phyloP scores from a whole-genome alignment of 139 green algal species.

The Mesotaenium endlicherianum region DNA sequence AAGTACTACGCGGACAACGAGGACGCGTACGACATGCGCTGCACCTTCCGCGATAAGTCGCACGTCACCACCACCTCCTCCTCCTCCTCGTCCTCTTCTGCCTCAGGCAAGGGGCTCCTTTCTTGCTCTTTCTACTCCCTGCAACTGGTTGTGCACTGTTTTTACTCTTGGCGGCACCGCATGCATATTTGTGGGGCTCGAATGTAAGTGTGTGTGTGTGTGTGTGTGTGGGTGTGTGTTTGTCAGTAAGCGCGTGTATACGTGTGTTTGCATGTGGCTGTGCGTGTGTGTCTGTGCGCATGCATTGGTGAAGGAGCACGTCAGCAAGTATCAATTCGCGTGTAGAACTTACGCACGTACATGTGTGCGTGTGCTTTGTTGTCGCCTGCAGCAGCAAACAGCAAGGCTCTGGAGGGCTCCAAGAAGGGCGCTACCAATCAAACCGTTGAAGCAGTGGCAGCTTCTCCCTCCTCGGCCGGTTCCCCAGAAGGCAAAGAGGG shows the following conservation, averaged over 20 bases:
- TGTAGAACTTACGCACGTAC: neutral
- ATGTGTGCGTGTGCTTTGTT: neutral
- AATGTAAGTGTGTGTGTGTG: neutral
- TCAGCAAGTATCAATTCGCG: neutral
- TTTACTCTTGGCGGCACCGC: no score
- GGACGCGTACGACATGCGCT: slow-evolving; percentile 94
- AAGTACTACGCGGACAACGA: slow-evolving; percentile 98
- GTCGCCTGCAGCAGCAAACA: no score
- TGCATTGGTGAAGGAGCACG: no score
- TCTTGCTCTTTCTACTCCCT: no score
- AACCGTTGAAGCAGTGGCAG: neutral
- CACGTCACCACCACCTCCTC: neutral
- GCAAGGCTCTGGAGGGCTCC: no score
- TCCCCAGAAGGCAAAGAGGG: neutral
- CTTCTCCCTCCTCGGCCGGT: neutral
- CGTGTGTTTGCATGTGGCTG: neutral
- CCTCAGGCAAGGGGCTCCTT: no score
- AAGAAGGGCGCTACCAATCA: no score
- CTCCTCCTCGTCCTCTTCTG: neutral
- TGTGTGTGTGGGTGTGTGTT: neutral
- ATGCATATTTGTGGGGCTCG: neutral
- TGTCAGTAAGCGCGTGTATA: neutral
- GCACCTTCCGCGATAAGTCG: neutral
- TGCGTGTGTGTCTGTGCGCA: neutral
- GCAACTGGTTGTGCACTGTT: no score